Base-by-base conservation (phyloP, 495 filamentous ascomycete genomes). In the Daldinia childiae region DNA sequence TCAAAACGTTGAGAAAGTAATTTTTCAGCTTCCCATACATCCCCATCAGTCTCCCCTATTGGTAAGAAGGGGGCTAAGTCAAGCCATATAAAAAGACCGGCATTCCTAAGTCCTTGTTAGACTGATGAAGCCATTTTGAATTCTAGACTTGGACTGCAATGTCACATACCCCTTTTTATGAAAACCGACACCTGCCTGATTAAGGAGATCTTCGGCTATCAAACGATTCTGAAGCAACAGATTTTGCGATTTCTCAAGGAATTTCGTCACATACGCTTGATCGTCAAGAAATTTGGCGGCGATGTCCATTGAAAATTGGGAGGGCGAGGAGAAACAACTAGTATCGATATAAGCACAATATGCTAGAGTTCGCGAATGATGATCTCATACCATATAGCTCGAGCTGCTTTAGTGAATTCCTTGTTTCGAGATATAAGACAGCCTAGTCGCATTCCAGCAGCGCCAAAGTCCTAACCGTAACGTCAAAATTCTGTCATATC, bases 71-170 rank as follows among this genome's bases (percentile, higher is more conserved):
- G 50, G 72, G 39, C 76, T 30, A 90, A 74, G 77, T 90, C 81
- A 2, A 86, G 72, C 89, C 89, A 90, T 8, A 90, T 69, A 71
- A 90, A 90, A 59, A 90, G 84, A 0, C 81, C 88, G 6, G 87
- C 87, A 76, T 88, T 85, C 68, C 60, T 80, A 60, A 50, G 79
- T 11, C 12, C 15, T 43, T 30, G 43, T 55, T 56, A 68, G 62
- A 41, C 5, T 3, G 45, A 19, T 48, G 8, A 41, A 32, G 12
- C 43, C 9, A 48, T 48, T 48, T 24, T 4, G 8, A 48, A 24
- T 21, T 24, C 17, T 5, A 48, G 1, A 11, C 19, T 48, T 4
- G 19, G 43, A 11, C 11, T 1, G 5, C 0, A 14, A 36, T 36
- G 29, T 24, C 39, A 57, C 72, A 19, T 64, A 75, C 68, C 74